A percentile compares a stretch with the other conserved stretches of the same genome.
phyloP scores from a whole-genome alignment of 495 filamentous ascomycete species.

The Pseudomonodictys pantanalensis region DNA sequence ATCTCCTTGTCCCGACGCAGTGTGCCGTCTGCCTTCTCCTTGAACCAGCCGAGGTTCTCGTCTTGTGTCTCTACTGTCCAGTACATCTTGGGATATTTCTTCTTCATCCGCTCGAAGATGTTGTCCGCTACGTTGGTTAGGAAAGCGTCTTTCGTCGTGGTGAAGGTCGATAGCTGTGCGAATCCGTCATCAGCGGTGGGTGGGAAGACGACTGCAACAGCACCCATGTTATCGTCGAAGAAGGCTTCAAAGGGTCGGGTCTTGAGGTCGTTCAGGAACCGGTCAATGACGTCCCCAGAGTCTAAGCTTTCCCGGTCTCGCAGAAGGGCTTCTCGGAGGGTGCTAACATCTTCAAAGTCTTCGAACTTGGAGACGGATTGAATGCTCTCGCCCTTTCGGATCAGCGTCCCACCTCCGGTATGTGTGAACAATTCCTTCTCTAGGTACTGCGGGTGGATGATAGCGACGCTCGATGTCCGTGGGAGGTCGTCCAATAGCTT shows the following conservation, averaged over 20 bases:
- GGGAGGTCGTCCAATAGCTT: constrained; percentile 83
- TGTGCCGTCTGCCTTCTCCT: constrained; percentile 93
- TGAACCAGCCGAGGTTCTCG: constrained; percentile 98
- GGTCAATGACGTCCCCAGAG: constrained; percentile 77
- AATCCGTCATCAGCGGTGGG: constrained; percentile 52
- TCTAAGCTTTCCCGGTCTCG: constrained; percentile 83
- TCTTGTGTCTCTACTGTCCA: constrained; percentile 98
- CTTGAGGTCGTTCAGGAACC: constrained; percentile 75
- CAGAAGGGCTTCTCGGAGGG: constrained; percentile 78
- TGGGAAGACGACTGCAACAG: constrained; percentile 87
- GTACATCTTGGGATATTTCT: constrained; percentile 84
- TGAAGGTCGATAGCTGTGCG: constrained; percentile 87
- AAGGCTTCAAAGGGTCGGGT: constrained; percentile 86
- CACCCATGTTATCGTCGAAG: constrained; percentile 95
- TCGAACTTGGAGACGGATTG: constrained; percentile 68
- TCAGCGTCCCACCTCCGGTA: constrained; percentile 91
- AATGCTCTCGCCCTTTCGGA: constrained; percentile 89
- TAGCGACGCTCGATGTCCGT: constrained; percentile 90
- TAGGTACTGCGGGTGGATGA: constrained; percentile 91
- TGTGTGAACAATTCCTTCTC: constrained; percentile 97
- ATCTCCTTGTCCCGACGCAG: constrained; percentile 80
- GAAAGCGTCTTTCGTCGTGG: constrained; percentile 94
- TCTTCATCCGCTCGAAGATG: constrained; percentile 87
- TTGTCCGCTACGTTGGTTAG: constrained; percentile 96
- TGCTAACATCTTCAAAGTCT: constrained; percentile 73